Evolutionary conservation across 768 basidiomycete species (phyloP).

Genomic region (Gymnopilus junonius): DNA sequence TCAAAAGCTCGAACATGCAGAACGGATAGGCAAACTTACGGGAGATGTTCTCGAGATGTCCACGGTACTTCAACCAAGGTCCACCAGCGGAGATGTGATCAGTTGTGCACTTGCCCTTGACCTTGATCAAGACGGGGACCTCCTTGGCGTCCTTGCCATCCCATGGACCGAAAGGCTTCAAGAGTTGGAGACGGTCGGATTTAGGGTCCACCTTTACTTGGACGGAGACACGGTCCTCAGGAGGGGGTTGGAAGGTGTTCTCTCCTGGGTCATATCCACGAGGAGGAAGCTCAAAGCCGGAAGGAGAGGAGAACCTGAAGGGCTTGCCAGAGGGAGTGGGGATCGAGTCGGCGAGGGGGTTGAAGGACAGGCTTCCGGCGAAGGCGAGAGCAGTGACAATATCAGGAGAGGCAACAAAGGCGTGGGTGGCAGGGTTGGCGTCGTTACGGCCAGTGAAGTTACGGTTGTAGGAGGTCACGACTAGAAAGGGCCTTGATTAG

Average conservation of each 20-base stretch:
- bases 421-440: conserved; percentile 98
- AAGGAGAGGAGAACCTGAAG: conserved; percentile 96
- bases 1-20: neutral
- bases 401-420: conserved; percentile 93
- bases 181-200: conserved; percentile 89
- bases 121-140: conserved; percentile 96
- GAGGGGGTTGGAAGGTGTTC: conserved; percentile 97
- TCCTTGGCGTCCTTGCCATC: conserved; percentile 90
- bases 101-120: conserved; percentile 98
- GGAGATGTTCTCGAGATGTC: conserved; percentile 97
- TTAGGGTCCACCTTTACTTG: conserved; percentile 83
- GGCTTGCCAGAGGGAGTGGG: conserved; percentile 90
- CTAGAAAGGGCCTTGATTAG: conserved; percentile 39
- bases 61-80: conserved; percentile 99
- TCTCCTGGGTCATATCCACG: conserved; percentile 96
- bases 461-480: conserved; percentile 99
- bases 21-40: conserved; percentile 49
- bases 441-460: conserved; percentile 99
- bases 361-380: conserved; percentile 93
- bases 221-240: conserved; percentile 81
- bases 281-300: conserved; percentile 92
- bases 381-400: conserved; percentile 97
- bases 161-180: conserved; percentile 91
- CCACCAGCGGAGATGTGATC: conserved; percentile 98
- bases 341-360: conserved; percentile 92